These are phyloP conservation scores for Hypoxylon fragiforme DNA, from an alignment of 495 filamentous ascomycete genomes.

Conservation along the genomic window DNA sequence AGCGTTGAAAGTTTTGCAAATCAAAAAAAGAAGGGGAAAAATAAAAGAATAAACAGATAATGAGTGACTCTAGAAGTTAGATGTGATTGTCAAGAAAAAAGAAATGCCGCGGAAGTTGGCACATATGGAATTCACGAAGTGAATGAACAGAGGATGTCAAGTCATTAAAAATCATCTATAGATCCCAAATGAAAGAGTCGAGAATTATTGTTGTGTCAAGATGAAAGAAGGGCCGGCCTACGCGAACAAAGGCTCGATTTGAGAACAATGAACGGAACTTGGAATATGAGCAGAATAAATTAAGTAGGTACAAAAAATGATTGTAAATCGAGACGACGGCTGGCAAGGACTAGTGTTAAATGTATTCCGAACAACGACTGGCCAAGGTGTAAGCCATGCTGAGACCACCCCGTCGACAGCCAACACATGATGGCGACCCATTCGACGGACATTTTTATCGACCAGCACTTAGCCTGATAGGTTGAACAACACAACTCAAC, in stretches of 20 bases:
- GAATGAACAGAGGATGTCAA: conserved; percentile 5
- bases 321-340: conserved; percentile 17
- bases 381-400: conserved; percentile 10
- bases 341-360: conserved; percentile 21
- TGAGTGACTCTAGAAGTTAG: background rate
- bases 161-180: conserved; percentile 21
- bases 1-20: conserved; percentile 26
- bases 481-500: conserved; percentile 8
- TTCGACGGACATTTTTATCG: conserved; percentile 4
- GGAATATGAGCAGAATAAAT: too few species aligned
- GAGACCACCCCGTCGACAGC: conserved; percentile 9
- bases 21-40: conserved; percentile 9
- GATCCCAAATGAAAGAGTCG: conserved; percentile 13
- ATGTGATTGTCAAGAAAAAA: conserved; percentile 1
- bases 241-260: conserved; percentile 18
- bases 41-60: too few species aligned
- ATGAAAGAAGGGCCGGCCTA: conserved; percentile 6
- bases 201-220: conserved; percentile 1
- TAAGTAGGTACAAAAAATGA: conserved; percentile 15
- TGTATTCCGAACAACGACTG: conserved; percentile 19
- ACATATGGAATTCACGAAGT: background rate
- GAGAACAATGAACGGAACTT: conserved; percentile 10
- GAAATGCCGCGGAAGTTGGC: background rate
- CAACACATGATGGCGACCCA: conserved; percentile 2
- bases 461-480: conserved; percentile 19